Conservation (phyloP, 179 eudicot species). For the Dionaea muscipula region DNA sequence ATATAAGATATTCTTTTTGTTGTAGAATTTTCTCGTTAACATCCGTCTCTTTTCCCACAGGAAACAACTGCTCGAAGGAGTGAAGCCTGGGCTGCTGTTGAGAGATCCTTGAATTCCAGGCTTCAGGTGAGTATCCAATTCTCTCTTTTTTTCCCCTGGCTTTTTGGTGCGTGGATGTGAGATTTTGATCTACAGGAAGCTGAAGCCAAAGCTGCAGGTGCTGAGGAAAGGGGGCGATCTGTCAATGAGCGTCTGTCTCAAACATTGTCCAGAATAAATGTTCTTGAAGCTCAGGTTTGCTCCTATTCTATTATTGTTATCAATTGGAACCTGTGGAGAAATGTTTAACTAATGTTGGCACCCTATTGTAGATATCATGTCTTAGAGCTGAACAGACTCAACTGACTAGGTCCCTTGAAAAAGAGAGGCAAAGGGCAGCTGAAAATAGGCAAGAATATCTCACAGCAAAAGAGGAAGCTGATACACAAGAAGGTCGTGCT, state of each 20-base stretch:
- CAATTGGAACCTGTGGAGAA: background rate
- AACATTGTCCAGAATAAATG: constrained; percentile 88
- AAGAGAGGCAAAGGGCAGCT: constrained; percentile 97
- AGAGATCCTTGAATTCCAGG: constrained; percentile 72
- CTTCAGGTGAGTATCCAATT: constrained; percentile 55
- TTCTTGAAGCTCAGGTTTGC: constrained; percentile 95
- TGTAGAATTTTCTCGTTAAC: background rate
- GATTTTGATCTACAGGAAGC: constrained; percentile 62
- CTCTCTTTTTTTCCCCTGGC: background rate
- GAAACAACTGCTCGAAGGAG: constrained; percentile 74
- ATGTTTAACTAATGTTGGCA: constrained; percentile 17
- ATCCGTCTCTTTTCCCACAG: constrained; percentile 31
- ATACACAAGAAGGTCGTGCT: constrained; percentile 76
- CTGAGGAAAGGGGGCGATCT: constrained; percentile 94
- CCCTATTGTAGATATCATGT: constrained; percentile 68
- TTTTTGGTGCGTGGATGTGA: background rate
- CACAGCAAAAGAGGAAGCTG: constrained; percentile 81
- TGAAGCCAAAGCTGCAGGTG: constrained; percentile 79
- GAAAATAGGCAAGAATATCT: constrained; percentile 91
- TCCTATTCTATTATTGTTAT: constrained; percentile 4
- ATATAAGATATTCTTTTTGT: too few species aligned
- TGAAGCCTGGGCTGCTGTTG: constrained; percentile 94
- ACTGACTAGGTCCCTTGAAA: constrained; percentile 73
- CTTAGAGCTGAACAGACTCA: constrained; percentile 94
- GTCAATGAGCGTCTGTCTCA: constrained; percentile 82